Conservation (phyloP, 345 rosid genomes). For the Citrus trifoliata region DNA sequence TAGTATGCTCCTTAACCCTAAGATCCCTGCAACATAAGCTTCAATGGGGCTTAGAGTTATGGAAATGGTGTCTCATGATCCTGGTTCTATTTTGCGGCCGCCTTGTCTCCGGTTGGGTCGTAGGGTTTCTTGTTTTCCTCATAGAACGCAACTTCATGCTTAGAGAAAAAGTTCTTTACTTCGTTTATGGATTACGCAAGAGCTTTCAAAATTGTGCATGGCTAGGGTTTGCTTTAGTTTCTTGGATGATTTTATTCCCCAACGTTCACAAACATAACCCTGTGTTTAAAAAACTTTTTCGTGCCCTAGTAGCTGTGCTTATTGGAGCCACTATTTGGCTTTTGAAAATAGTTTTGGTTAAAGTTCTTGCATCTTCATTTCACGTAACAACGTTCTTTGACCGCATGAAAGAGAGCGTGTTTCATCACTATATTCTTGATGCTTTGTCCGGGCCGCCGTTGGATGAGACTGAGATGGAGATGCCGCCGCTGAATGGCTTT, state of each 20-base stretch:
- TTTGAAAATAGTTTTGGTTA: constrained; percentile 45
- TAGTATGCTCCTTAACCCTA: constrained; percentile 6
- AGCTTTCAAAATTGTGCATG: constrained; percentile 32
- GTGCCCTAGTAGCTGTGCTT: constrained; percentile 33
- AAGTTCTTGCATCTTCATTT: constrained; percentile 52
- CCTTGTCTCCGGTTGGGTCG: constrained; percentile 29
- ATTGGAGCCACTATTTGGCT: constrained; percentile 55
- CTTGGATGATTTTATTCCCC: constrained; percentile 29
- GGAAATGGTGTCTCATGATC: constrained; percentile 17
- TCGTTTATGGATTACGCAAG: constrained; percentile 28
- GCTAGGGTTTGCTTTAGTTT: constrained; percentile 21
- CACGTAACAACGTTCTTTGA: constrained; percentile 59
- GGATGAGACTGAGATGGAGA: constrained; percentile 28
- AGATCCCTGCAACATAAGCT: background rate
- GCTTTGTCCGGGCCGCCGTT: constrained; percentile 46
- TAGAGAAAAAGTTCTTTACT: constrained; percentile 27
- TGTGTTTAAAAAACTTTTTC: constrained; percentile 27
- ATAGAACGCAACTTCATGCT: constrained; percentile 33
- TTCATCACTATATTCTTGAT: constrained; percentile 49
- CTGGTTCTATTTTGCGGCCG: constrained; percentile 27
- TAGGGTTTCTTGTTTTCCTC: constrained; percentile 23
- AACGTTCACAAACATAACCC: constrained; percentile 31
- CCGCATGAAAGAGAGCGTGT: constrained; percentile 60
- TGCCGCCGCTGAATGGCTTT: background rate
- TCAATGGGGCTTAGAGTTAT: constrained; percentile 13